Conservation (phyloP, 352 stramenopile genomes). For the Pythium vanterpoolii region DNA sequence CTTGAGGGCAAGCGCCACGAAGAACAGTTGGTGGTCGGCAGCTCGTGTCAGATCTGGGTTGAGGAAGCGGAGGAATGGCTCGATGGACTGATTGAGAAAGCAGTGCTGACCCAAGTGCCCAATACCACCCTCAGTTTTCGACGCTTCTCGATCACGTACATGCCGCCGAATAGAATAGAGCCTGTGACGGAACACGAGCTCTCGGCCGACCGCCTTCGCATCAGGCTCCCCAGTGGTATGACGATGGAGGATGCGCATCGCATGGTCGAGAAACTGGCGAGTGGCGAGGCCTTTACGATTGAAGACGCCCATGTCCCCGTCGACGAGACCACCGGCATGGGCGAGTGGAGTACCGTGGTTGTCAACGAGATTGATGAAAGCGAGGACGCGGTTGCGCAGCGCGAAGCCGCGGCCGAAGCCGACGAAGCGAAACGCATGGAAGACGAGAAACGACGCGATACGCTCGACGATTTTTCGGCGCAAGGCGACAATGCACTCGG, state of each 20-base stretch:
- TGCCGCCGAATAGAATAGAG: slow-evolving; percentile 33
- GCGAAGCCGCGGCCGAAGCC: slow-evolving; percentile 39
- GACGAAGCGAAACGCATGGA: slow-evolving; percentile 35
- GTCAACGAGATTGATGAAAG: slow-evolving; percentile 76
- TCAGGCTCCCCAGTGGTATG: slow-evolving; percentile 57
- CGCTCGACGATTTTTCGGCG: slow-evolving; percentile 58
- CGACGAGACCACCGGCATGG: slow-evolving; percentile 73
- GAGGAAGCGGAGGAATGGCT: slow-evolving; percentile 75
- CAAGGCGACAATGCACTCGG: slow-evolving; percentile 75
- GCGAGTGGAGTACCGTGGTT: slow-evolving; percentile 76
- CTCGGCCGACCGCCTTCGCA: slow-evolving; percentile 55
- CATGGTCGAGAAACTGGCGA: slow-evolving; percentile 50
- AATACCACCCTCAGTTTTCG: slow-evolving; percentile 67
- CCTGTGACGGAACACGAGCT: slow-evolving; percentile 52
- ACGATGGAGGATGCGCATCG: slow-evolving; percentile 62
- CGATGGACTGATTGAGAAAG: slow-evolving; percentile 65
- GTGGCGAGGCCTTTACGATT: slow-evolving; percentile 32
- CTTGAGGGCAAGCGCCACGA: slow-evolving; percentile 80
- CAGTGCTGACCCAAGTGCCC: slow-evolving; percentile 50
- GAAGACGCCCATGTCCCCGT: slow-evolving; percentile 27
- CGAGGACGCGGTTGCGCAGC: slow-evolving; percentile 53
- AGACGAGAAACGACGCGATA: slow-evolving; percentile 51
- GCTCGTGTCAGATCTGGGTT: slow-evolving; percentile 78
- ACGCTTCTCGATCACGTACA: slow-evolving; percentile 65
- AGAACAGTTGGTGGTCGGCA: slow-evolving; percentile 57